phyloP scores from a whole-genome alignment of 2,329 filamentous ascomycete species.

The Didymella arachidicola region DNA sequence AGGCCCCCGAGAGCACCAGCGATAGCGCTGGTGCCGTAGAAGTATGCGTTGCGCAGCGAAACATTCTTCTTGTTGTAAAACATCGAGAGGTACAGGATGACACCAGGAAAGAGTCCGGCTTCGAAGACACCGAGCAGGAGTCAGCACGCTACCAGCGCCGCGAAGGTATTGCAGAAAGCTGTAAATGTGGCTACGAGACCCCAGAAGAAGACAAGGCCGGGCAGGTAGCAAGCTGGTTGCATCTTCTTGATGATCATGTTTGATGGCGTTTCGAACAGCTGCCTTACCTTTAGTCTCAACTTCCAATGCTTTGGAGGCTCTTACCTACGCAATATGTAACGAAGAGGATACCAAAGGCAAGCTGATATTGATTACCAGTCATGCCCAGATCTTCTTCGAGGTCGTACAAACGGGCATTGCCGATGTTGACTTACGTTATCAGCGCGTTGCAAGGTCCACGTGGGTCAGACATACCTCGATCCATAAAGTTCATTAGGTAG shows the following conservation, averaged over 20 bases:
- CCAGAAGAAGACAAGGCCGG: constrained; percentile 37
- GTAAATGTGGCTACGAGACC: constrained; percentile 34
- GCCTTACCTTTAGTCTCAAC: constrained; percentile 37
- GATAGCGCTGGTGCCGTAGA: constrained; percentile 62
- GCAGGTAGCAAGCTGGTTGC: constrained; percentile 35
- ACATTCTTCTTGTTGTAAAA: constrained; percentile 52
- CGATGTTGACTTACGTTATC: constrained; percentile 32
- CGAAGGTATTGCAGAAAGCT: constrained; percentile 39
- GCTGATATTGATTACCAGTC: constrained; percentile 31
- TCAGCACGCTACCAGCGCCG: constrained; percentile 37
- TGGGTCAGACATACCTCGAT: constrained; percentile 53
- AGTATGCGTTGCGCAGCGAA: constrained; percentile 60
- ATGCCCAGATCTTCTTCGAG: constrained; percentile 33
- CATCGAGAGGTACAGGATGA: constrained; percentile 39
- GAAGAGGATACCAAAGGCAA: constrained; percentile 36
- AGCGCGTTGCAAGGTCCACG: background rate
- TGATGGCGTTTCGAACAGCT: constrained; percentile 56
- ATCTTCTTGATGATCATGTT: constrained; percentile 58
- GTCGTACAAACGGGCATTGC: constrained; percentile 52
- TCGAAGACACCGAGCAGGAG: constrained; percentile 43
- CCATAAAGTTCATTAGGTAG: constrained; percentile 57
- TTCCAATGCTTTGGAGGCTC: background rate
- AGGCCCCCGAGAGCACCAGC: constrained; percentile 61
- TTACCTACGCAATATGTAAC: constrained; percentile 37
- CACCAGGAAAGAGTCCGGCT: constrained; percentile 38